A percentile compares a stretch with the other conserved stretches of the same genome.
phyloP scores from a whole-genome alignment of 1,284 basidiomycete genomes.

The Rhodotorula sp. region DNA sequence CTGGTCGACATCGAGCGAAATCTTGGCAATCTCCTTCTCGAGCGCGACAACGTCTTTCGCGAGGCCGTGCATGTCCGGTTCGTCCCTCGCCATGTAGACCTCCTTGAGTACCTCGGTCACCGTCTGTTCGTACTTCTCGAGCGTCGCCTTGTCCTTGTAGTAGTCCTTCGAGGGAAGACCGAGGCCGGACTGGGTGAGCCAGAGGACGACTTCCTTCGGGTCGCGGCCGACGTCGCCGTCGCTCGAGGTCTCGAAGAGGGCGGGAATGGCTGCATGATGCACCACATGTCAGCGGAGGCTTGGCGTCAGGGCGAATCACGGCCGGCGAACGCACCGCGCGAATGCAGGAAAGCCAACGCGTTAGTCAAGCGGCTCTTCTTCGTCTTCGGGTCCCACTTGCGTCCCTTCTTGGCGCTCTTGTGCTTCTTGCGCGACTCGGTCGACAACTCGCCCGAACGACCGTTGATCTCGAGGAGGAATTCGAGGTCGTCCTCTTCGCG shows the following conservation, averaged over 20 bases:
- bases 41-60: conserved; percentile 74
- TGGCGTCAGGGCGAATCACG: too few relatives aligned
- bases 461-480: conserved; percentile 2
- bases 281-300: too few relatives aligned
- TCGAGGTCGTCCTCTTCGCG: conserved; percentile 39
- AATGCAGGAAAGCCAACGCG: conserved; percentile 80
- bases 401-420: conserved; percentile 1
- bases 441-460: neutral
- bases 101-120: conserved; percentile 58
- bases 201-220: conserved; percentile 79
- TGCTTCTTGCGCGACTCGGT: conserved; percentile 1
- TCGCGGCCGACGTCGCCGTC: conserved; percentile 89
- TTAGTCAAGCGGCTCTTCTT: conserved; percentile 63
- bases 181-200: conserved; percentile 77
- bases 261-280: conserved; percentile 54
- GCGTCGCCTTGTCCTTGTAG: conserved; percentile 73
- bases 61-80: conserved; percentile 55
- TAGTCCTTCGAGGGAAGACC: conserved; percentile 91
- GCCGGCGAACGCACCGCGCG: conserved; percentile 55
- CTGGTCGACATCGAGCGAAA: conserved; percentile 72
- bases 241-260: conserved; percentile 71
- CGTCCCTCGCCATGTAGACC: conserved; percentile 33
- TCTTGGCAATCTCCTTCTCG: conserved; percentile 74
- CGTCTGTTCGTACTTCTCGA: conserved; percentile 68
- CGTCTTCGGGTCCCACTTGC: conserved; percentile 30